A percentile compares a stretch with the other conserved stretches of the same genome.
Conservation (phyloP, 345 rosid species). For the Pugionium dolabratum region DNA sequence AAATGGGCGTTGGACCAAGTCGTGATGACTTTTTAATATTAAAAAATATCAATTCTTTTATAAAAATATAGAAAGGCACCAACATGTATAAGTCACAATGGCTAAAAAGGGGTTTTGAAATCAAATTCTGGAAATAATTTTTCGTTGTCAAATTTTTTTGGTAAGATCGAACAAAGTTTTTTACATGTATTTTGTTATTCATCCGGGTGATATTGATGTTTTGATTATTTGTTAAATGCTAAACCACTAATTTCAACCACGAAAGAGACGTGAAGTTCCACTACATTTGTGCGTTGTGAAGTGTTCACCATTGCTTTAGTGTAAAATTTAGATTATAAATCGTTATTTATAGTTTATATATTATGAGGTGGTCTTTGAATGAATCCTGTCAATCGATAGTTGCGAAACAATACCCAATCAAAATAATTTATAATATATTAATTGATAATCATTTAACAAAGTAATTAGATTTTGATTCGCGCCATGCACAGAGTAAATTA, state of each 20-base stretch:
- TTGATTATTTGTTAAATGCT: neutral
- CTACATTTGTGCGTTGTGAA: slow-evolving; percentile 34
- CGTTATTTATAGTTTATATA: neutral
- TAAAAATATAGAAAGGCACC: neutral
- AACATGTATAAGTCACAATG: neutral
- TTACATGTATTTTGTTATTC: neutral
- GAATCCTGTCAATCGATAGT: slow-evolving; percentile 13
- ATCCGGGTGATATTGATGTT: neutral
- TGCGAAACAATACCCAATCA: neutral
- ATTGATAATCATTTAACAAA: too few relatives aligned
- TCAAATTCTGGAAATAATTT: too few relatives aligned
- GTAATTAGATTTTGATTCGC: too few relatives aligned
- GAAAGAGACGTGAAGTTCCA: slow-evolving; percentile 34
- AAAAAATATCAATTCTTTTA: neutral
- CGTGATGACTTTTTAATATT: slow-evolving; percentile 1
- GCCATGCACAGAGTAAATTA: too few relatives aligned
- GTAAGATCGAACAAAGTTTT: too few relatives aligned
- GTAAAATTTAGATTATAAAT: slow-evolving; percentile 2
- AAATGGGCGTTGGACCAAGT: slow-evolving; percentile 32
- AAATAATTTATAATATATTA: too few relatives aligned
- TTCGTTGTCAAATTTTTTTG: too few relatives aligned
- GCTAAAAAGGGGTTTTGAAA: too few relatives aligned
- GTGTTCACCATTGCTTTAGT: slow-evolving; percentile 24
- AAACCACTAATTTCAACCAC: slow-evolving; percentile 7
- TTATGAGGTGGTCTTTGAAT: slow-evolving; percentile 7